Percentiles rank a stretch among this genome's conserved stretches.
phyloP scores from a whole-genome alignment of 1,284 basidiomycete genomes.

The Cystobasidium sp. region DNA sequence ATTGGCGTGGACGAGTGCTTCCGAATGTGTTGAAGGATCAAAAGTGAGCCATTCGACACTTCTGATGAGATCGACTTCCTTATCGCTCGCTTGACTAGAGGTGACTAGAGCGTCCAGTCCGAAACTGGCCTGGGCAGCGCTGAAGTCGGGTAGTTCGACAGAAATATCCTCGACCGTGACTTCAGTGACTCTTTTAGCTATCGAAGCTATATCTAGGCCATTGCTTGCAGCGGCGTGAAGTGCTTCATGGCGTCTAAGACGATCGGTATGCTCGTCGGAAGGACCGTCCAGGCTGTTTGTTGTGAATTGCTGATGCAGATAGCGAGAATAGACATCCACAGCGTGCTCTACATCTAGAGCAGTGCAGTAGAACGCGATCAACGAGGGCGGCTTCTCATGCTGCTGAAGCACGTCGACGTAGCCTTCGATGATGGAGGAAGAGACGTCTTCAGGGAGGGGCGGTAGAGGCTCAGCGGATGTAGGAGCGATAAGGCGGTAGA shows the following conservation, averaged over 20 bases:
- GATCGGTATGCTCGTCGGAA: slow-evolving; percentile 61
- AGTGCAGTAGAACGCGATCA: slow-evolving; percentile 92
- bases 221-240: slow-evolving; percentile 79
- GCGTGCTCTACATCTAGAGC: slow-evolving; percentile 84
- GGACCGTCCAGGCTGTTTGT: background rate
- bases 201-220: slow-evolving; percentile 77
- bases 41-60: slow-evolving; percentile 94
- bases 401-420: slow-evolving; percentile 88
- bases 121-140: slow-evolving; percentile 27
- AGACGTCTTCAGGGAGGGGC: slow-evolving; percentile 64
- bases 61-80: slow-evolving; percentile 74
- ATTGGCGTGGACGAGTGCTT: slow-evolving; percentile 81
- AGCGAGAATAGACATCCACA: slow-evolving; percentile 87
- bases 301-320: slow-evolving; percentile 66
- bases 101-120: slow-evolving; percentile 62
- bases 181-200: slow-evolving; percentile 81
- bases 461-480: slow-evolving; percentile 62
- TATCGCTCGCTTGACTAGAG: slow-evolving; percentile 54
- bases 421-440: slow-evolving; percentile 79
- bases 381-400: slow-evolving; percentile 63
- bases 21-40: slow-evolving; percentile 62
- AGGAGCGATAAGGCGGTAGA: slow-evolving; percentile 78
- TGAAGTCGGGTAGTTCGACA: slow-evolving; percentile 30
- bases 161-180: slow-evolving; percentile 69
- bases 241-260: slow-evolving; percentile 71